Evolutionary conservation across 106 monocot species (phyloP).

Genomic region (Iris macrosiphon): DNA sequence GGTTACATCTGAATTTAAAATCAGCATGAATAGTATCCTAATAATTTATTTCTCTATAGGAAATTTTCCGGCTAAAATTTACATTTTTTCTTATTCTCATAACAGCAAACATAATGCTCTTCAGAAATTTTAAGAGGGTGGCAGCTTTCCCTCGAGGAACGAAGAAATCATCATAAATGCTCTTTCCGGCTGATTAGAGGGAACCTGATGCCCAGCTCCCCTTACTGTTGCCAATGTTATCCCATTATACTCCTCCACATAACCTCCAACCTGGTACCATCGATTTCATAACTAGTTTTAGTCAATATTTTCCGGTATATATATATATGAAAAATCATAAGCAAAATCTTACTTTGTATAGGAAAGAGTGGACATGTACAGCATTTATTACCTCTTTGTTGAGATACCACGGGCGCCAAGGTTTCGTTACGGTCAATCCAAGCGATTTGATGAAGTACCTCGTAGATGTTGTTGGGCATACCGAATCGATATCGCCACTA

Average conservation of each 20-base stretch:
- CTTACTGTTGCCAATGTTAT: slow-evolving; percentile 21
- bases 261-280: slow-evolving; percentile 20
- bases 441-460: not conserved
- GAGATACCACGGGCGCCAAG: no score
- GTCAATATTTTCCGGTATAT: no score
- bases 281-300: no score
- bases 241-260: slow-evolving; percentile 22
- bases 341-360: no score
- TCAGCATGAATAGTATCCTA: no score
- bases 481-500: no score
- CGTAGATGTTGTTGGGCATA: not conserved
- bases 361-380: not conserved
- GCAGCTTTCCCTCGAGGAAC: slow-evolving; percentile 12
- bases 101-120: no score
- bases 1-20: no score
- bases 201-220: slow-evolving; percentile 21
- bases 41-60: no score
- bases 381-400: not conserved
- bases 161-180: slow-evolving; percentile 16
- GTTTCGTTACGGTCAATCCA: not conserved
- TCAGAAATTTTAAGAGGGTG: not conserved
- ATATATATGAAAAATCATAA: no score
- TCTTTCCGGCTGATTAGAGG: slow-evolving; percentile 18
- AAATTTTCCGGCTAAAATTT: no score
- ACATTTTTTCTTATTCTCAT: no score